Base-by-base conservation (phyloP, 768 basidiomycete species). In the Hortiboletus campestris region DNA sequence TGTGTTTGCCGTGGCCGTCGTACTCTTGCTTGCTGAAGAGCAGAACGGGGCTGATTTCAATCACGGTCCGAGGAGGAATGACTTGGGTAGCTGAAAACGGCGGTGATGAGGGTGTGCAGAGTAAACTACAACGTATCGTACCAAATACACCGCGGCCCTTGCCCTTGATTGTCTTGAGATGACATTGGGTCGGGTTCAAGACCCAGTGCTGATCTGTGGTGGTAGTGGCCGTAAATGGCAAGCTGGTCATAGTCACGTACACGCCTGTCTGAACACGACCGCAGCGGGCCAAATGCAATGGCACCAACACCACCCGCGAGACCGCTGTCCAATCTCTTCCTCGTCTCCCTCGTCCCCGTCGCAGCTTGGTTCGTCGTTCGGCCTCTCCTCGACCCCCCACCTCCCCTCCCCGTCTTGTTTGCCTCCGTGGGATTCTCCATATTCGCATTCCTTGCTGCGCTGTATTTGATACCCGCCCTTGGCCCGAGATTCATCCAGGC, bases 11-110 rank as follows among this genome's bases (percentile, higher is more conserved):
- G 71, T 90, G 80, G 6, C 68, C 65, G 43, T 81, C 76, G 62
- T 93, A 94, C 72, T 94, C 91, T 25, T 82, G 76, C 53, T 79
- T 78, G 6, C 75, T 68, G 64, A 95, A 83, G 12, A 96, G 74
- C n/a, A 96, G 74, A 19, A 92, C 90, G 2, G 95, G 94, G 58
- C 88, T 89, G 61, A 85, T 81, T 70, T 97, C 95, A 57, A 98
- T 67, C n/a, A 88, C 61, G 0, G 87, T 86, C 13, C 81, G 77
- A 12, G 78, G 71, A 19, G 85, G 77, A 32, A 70, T 71, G n/a
- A 40, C 22, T 7, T 48, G 58, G 1, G 62, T 49, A 28, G 70
- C 66, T 72, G 59, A 12, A 16, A 20, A 35, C 4, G 35, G 63
- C 83, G 84, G 54, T 34, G 44, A 16, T 44, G 16, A 48, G 20